These are phyloP conservation scores for Pharnaceum exiguum DNA, from an alignment of 148 eudicot genomes.

Conservation along the genomic window DNA sequence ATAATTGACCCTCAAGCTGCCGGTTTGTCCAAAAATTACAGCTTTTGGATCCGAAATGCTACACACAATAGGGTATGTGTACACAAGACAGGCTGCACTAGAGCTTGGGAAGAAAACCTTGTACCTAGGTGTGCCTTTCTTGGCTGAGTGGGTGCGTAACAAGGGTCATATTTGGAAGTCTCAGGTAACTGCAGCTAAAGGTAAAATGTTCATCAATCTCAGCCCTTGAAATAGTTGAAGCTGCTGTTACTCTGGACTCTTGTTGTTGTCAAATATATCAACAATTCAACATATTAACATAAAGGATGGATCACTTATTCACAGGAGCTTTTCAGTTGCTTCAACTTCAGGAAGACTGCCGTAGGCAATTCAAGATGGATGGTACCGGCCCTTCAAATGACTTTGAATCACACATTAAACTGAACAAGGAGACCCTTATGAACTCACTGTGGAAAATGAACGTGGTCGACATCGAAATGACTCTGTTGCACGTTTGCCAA, in stretches of 20 bases:
- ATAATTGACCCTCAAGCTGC: neutral
- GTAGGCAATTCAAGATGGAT: slow-evolving; percentile 57
- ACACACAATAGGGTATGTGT: slow-evolving; percentile 84
- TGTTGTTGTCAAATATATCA: neutral
- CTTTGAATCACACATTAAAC: slow-evolving; percentile 56
- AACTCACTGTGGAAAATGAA: slow-evolving; percentile 90
- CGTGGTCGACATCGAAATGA: slow-evolving; percentile 94
- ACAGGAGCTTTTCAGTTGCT: slow-evolving; percentile 88
- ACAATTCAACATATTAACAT: neutral
- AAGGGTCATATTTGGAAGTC: slow-evolving; percentile 95
- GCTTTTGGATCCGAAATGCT: slow-evolving; percentile 77
- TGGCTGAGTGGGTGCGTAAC: slow-evolving; percentile 93
- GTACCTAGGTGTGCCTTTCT: slow-evolving; percentile 82
- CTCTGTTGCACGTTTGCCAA: slow-evolving; percentile 87
- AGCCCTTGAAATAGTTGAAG: neutral
- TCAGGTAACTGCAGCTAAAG: slow-evolving; percentile 90
- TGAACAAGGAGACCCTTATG: slow-evolving; percentile 75
- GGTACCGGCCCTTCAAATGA: slow-evolving; percentile 60
- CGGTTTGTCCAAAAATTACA: slow-evolving; percentile 20
- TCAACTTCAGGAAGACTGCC: slow-evolving; percentile 81
- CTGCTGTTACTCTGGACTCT: too few species aligned
- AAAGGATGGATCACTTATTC: slow-evolving; percentile 5
- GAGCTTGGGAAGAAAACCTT: slow-evolving; percentile 93
- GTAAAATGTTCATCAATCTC: slow-evolving; percentile 24
- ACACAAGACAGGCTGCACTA: slow-evolving; percentile 87